Evolutionary conservation across 225 moss, liverwort and hornwort species (phyloP).

Genomic region (Takakia lepidozioides): DNA sequence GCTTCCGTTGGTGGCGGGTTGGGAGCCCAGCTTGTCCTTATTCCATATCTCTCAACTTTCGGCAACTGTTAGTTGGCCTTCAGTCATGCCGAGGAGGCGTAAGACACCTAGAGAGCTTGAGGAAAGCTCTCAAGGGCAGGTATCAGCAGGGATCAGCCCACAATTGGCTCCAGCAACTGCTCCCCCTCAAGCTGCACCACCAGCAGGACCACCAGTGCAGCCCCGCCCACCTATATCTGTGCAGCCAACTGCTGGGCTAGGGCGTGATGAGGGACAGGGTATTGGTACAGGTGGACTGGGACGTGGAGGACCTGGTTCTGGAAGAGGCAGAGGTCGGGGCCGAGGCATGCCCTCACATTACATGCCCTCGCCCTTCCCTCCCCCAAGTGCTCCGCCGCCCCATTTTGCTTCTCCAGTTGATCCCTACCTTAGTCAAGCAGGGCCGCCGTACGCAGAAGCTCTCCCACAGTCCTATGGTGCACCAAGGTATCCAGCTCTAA

Average conservation of each 20-base stretch:
- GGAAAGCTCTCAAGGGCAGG: conserved; percentile 51
- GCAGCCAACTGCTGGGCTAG: conserved; percentile 15
- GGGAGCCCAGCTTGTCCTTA: not conserved
- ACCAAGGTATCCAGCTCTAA: conserved; percentile 28
- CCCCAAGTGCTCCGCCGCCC: conserved; percentile 11
- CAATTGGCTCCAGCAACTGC: conserved; percentile 2
- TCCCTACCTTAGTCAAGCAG: conserved; percentile 24
- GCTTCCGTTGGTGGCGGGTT: not conserved
- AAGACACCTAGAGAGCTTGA: conserved; percentile 82
- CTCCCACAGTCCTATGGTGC: conserved; percentile 33
- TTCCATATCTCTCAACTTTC: not conserved
- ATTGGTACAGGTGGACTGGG: conserved; percentile 9
- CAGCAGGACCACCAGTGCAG: conserved; percentile 2
- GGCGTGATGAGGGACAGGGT: conserved; percentile 14
- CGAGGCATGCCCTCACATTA: conserved; percentile 6
- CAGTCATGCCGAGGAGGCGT: conserved; percentile 76
- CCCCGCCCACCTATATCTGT: conserved; percentile 7
- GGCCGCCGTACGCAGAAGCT: conserved; percentile 24
- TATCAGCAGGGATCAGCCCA: not conserved
- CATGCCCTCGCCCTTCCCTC: conserved; percentile 4
- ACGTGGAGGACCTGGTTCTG: conserved; percentile 34
- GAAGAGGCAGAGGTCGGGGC: conserved; percentile 52
- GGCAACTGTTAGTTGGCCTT: too few relatives aligned
- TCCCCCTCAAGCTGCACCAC: not conserved
- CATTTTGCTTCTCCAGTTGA: conserved; percentile 29